A percentile compares a stretch with the other conserved stretches of the same genome.
Conservation (phyloP, 148 eudicot species). For the Salicornia ramosissima region DNA sequence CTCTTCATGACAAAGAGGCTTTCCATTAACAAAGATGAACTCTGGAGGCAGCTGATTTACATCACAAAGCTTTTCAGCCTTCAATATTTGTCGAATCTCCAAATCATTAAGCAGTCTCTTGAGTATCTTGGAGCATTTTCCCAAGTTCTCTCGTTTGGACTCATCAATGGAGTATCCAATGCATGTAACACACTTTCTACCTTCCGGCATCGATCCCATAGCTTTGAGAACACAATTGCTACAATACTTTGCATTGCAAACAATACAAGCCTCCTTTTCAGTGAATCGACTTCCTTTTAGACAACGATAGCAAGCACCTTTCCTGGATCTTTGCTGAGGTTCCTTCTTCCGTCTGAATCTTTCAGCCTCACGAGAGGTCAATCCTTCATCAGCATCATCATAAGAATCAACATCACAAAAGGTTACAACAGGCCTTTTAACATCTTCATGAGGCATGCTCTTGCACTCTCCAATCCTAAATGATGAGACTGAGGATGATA, state of each 20-base stretch:
- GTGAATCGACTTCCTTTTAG: constrained; percentile 81
- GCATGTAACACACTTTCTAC: constrained; percentile 92
- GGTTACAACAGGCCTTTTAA: constrained; percentile 48
- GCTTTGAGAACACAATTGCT: constrained; percentile 83
- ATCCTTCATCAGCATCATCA: constrained; percentile 41
- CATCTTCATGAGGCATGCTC: constrained; percentile 47
- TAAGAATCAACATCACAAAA: constrained; percentile 66
- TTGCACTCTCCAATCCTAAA: constrained; percentile 56
- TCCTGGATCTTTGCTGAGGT: constrained; percentile 45
- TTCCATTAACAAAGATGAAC: constrained; percentile 75
- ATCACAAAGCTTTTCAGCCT: constrained; percentile 86
- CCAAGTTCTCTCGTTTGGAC: constrained; percentile 72
- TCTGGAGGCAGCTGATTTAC: constrained; percentile 91
- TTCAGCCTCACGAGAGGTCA: constrained; percentile 34
- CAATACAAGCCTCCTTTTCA: constrained; percentile 88
- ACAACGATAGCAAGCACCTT: constrained; percentile 91
- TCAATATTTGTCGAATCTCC: constrained; percentile 87
- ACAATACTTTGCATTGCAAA: constrained; percentile 95
- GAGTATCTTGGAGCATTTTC: constrained; percentile 86
- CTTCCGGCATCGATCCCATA: constrained; percentile 99
- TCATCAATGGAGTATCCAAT: constrained; percentile 84
- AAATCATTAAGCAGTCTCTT: constrained; percentile 83
- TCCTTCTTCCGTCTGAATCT: constrained; percentile 44
- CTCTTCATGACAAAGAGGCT: constrained; percentile 83
- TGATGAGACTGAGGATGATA: constrained; percentile 75